phyloP scores from a whole-genome alignment of 2,329 filamentous ascomycete species.

The Hypoxylon sp. region DNA sequence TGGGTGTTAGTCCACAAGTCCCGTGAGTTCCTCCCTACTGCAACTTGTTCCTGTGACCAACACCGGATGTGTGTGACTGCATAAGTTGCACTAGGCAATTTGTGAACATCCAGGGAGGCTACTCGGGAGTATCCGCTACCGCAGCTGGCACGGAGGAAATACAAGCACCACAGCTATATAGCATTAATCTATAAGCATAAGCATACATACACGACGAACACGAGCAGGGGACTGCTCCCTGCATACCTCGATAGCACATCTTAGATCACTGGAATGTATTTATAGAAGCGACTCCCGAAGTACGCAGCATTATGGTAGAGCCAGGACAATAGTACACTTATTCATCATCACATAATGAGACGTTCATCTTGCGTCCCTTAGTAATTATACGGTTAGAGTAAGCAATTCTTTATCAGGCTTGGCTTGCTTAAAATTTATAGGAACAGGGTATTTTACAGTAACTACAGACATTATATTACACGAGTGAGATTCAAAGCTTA shows the following conservation, averaged over 20 bases:
- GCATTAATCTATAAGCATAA: conserved; percentile 19
- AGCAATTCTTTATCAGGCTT: neutral
- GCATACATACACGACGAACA: no score
- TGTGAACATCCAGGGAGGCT: conserved; percentile 34
- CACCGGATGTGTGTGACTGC: conserved; percentile 50
- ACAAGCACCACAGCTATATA: conserved; percentile 30
- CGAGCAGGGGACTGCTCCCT: conserved; percentile 12
- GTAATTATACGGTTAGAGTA: neutral
- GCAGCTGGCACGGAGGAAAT: conserved; percentile 34
- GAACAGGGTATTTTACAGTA: neutral
- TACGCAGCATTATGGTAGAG: conserved; percentile 14
- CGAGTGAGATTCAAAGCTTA: neutral
- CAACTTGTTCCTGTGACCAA: conserved; percentile 49
- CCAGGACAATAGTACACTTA: neutral
- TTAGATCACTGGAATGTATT: conserved; percentile 31
- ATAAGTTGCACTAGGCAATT: conserved; percentile 46
- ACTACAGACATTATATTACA: neutral
- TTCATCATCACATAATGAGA: neutral
- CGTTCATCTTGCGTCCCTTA: neutral
- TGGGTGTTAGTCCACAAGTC: conserved; percentile 40
- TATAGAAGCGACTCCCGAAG: conserved; percentile 23
- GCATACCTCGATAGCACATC: conserved; percentile 2
- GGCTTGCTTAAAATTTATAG: neutral
- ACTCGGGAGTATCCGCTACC: conserved; percentile 49
- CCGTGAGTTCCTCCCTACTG: conserved; percentile 35